A percentile compares a stretch with the other conserved stretches of the same genome.
These are phyloP conservation scores for Nadsonia starkeyi-henricii DNA, from an alignment of 1,139 yeast genomes.

Conservation along the genomic window DNA sequence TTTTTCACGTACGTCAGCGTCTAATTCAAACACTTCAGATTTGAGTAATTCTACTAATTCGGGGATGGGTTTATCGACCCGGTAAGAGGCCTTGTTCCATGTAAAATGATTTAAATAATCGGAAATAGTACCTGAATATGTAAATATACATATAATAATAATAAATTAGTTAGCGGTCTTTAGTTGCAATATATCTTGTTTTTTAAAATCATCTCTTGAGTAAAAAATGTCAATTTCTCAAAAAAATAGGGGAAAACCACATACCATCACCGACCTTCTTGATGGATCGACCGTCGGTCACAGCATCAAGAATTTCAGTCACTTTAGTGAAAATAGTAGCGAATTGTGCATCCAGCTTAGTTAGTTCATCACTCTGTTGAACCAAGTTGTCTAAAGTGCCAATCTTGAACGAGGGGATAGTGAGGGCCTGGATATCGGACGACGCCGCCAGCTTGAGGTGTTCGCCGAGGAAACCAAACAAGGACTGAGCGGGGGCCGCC, in stretches of 20 bases:
- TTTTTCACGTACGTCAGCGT: conserved; percentile 62
- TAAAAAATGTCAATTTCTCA: background rate
- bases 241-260: conserved; percentile 1
- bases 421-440: background rate
- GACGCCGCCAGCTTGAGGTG: background rate
- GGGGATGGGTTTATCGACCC: conserved; percentile 70
- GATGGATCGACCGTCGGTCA: conserved; percentile 36
- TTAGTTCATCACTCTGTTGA: conserved; percentile 78
- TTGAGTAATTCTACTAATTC: conserved; percentile 60
- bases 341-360: conserved; percentile 66
- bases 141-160: too few relatives aligned
- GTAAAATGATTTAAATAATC: conserved; percentile 59
- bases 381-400: conserved; percentile 90
- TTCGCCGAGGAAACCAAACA: background rate
- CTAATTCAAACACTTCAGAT: conserved; percentile 67
- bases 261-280: conserved; percentile 34
- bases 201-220: conserved; percentile 7
- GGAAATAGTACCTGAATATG: conserved; percentile 19
- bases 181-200: too few relatives aligned
- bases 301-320: conserved; percentile 48
- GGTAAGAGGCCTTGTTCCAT: conserved; percentile 81
- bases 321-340: conserved; percentile 55
- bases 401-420: conserved; percentile 69
- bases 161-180: too few relatives aligned
- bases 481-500: background rate